These are phyloP conservation scores for Wickerhamomyces canadensis DNA, from an alignment of 805 yeast genomes.

Conservation along the genomic window DNA sequence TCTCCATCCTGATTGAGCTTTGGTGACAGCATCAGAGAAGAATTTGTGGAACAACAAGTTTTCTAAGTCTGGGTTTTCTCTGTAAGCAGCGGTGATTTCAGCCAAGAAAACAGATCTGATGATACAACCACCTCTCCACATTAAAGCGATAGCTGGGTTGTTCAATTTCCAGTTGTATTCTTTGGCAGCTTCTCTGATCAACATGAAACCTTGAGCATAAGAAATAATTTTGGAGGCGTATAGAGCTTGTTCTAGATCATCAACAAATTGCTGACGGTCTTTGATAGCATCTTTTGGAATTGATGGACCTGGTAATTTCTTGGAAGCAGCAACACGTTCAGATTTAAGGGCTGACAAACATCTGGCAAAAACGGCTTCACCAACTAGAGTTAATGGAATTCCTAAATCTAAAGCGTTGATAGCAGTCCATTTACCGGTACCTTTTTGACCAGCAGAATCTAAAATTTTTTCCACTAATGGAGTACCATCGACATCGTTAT, in stretches of 20 bases:
- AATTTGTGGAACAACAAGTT: constrained; percentile 93
- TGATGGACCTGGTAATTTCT: constrained; percentile 72
- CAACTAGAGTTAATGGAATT: constrained; percentile 96
- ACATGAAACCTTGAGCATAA: constrained; percentile 99
- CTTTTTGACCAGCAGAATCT: constrained; percentile 98
- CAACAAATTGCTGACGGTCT: constrained; percentile 80
- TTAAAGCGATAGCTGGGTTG: constrained; percentile 96
- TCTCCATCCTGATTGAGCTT: constrained; percentile 98
- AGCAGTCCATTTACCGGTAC: constrained; percentile 99
- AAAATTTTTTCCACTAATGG: constrained; percentile 95
- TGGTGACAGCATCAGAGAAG: constrained; percentile 85
- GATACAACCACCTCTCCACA: constrained; percentile 99
- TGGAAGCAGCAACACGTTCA: constrained; percentile 87
- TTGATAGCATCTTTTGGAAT: constrained; percentile 56
- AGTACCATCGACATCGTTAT: constrained; percentile 82
- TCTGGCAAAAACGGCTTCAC: constrained; percentile 98
- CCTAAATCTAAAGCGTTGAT: constrained; percentile 96
- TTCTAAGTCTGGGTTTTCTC: constrained; percentile 88
- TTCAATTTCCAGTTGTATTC: constrained; percentile 96
- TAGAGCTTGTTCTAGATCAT: constrained; percentile 94
- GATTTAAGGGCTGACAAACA: constrained; percentile 87
- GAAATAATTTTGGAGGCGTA: constrained; percentile 98
- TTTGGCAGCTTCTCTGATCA: constrained; percentile 96
- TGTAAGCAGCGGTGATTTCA: constrained; percentile 95
- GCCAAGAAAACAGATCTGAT: constrained; percentile 97